Percentiles rank a stretch among this genome's conserved stretches.
These are phyloP conservation scores for Pyricularia pennisetigena DNA, from an alignment of 2,329 filamentous ascomycete genomes.

Conservation along the genomic window DNA sequence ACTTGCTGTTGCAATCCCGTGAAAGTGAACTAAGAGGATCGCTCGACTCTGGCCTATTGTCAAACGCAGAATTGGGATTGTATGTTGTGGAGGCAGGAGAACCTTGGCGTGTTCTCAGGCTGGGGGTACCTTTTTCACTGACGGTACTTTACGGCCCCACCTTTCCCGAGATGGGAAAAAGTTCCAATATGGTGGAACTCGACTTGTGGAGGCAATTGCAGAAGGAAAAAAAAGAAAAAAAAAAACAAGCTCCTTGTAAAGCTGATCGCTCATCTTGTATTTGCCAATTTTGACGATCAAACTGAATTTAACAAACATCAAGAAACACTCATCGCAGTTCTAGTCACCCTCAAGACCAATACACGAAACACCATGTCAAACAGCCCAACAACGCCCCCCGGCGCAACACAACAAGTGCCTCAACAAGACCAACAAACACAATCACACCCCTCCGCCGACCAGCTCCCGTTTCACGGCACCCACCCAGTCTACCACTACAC, in stretches of 20 bases:
- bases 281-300: not conserved
- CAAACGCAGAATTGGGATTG: too few relatives aligned
- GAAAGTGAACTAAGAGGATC: too few relatives aligned
- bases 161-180: not conserved
- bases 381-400: not conserved
- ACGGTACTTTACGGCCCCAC: not conserved
- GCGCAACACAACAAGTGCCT: not conserved
- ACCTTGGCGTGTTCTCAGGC: not conserved
- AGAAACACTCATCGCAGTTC: not conserved
- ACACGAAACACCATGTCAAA: not conserved
- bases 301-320: not conserved
- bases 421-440: not conserved
- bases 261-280: not conserved
- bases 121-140: not conserved
- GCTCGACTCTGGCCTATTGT: too few relatives aligned
- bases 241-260: not conserved
- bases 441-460: not conserved
- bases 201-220: not conserved
- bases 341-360: not conserved
- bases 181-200: not conserved
- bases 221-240: not conserved
- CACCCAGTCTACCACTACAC: constrained; percentile 33
- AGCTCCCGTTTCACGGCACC: constrained; percentile 12
- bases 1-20: too few relatives aligned
- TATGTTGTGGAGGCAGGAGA: not conserved